A percentile compares a stretch with the other conserved stretches of the same genome.
Conservation (phyloP, 352 stramenopile species). For the Globisporangium orthogonon region DNA sequence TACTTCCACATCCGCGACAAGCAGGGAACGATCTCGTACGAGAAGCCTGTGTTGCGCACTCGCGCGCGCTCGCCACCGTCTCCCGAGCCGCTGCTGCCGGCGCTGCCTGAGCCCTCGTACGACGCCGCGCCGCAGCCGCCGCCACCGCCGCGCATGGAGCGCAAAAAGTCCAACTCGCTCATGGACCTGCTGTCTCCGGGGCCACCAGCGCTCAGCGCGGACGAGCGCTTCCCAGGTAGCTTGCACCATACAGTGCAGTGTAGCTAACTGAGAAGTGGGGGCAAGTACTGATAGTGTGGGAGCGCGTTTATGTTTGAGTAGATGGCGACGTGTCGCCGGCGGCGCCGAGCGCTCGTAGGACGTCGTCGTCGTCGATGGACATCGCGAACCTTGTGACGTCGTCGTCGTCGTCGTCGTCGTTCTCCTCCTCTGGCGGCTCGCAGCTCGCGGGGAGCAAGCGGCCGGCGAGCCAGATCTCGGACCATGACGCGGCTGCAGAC, state of each 20-base stretch:
- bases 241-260: too few species aligned
- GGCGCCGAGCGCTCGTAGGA: not conserved
- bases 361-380: constrained; percentile 28
- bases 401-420: constrained; percentile 11
- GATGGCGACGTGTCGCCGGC: constrained; percentile 14
- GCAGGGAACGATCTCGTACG: constrained; percentile 56
- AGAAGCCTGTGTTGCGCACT: constrained; percentile 49
- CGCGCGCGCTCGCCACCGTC: constrained; percentile 8
- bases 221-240: constrained; percentile 28
- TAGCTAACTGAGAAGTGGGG: too few species aligned
- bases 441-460: constrained; percentile 26
- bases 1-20: constrained; percentile 83
- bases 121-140: constrained; percentile 8
- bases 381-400: constrained; percentile 52
- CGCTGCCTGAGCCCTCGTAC: constrained; percentile 42
- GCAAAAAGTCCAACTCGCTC: constrained; percentile 76
- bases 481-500: constrained; percentile 57
- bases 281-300: not conserved
- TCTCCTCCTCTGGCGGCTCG: constrained; percentile 8
- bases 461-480: constrained; percentile 47
- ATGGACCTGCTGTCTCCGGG: constrained; percentile 67
- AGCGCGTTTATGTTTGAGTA: constrained; percentile 1
- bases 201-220: constrained; percentile 26
- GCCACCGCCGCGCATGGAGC: constrained; percentile 18
- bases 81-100: constrained; percentile 24